Conservation (phyloP, 2,329 filamentous ascomycete genomes). For the Verticillium alfalfae region DNA sequence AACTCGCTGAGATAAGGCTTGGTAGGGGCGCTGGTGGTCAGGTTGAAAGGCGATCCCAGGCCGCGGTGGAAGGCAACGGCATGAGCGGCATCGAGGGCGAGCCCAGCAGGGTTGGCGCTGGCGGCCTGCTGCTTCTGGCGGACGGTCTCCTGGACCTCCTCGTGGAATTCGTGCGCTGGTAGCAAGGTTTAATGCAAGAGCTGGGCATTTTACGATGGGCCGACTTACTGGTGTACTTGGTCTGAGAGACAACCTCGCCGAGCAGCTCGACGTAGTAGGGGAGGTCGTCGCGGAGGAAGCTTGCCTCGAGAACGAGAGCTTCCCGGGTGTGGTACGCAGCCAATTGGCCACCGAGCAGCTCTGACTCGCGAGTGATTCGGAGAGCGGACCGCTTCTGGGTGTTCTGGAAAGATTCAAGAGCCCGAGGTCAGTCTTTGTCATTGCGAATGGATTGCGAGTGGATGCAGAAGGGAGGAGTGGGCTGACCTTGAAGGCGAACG, state of each 20-base stretch:
- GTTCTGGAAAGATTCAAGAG: conserved; percentile 47
- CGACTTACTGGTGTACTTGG: conserved; percentile 73
- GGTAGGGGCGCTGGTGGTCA: conserved; percentile 64
- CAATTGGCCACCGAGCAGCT: conserved; percentile 91
- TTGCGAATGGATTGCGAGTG: not conserved
- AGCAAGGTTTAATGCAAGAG: not conserved
- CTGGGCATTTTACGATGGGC: conserved; percentile 11
- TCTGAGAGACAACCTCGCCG: conserved; percentile 82
- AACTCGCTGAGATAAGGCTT: conserved; percentile 76
- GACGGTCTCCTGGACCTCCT: conserved; percentile 77
- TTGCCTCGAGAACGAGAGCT: conserved; percentile 85
- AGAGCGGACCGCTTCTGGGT: conserved; percentile 84
- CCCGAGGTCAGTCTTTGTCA: conserved; percentile 5
- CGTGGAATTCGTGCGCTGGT: conserved; percentile 80
- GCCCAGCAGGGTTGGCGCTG: conserved; percentile 52
- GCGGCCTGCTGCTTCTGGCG: conserved; percentile 63
- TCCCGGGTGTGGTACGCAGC: conserved; percentile 85
- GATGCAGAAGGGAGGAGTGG: not conserved
- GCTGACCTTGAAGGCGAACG: conserved; percentile 93
- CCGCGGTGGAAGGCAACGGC: conserved; percentile 87
- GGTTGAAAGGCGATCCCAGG: conserved; percentile 74
- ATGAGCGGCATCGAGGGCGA: conserved; percentile 85
- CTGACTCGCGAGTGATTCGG: conserved; percentile 89
- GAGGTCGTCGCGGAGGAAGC: conserved; percentile 91
- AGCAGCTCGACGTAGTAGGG: conserved; percentile 97